A percentile compares a stretch with the other conserved stretches of the same genome.
Evolutionary conservation across 1,284 basidiomycete species (phyloP).

Genomic region (Peniophora sp.): DNA sequence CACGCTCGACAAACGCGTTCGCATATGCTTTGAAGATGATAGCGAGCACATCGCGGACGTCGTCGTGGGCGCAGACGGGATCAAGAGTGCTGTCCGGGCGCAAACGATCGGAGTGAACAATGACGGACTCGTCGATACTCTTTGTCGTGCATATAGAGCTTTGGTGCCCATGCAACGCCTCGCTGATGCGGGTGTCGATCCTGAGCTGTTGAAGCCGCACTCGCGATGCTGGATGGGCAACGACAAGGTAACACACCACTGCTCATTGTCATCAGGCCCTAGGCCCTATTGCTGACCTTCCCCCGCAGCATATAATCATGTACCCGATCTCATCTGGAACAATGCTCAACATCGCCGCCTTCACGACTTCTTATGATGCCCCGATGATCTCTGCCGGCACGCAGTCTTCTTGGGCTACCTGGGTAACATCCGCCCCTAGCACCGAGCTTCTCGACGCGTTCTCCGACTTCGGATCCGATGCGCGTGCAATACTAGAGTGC

Average conservation of each 20-base stretch:
- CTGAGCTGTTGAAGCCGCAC: slow-evolving; percentile 19
- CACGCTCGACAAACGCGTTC: slow-evolving; percentile 16
- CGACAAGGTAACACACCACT: slow-evolving; percentile 36
- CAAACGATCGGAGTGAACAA: slow-evolving; percentile 16
- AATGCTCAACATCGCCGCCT: slow-evolving; percentile 3
- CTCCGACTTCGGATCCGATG: slow-evolving; percentile 9
- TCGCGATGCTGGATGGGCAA: slow-evolving; percentile 31
- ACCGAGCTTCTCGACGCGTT: background rate
- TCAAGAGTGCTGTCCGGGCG: slow-evolving; percentile 33
- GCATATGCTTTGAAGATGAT: slow-evolving; percentile 36
- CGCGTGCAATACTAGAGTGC: slow-evolving; percentile 34
- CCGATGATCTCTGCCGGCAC: background rate
- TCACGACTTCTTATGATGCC: background rate
- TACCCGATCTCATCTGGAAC: slow-evolving; percentile 42
- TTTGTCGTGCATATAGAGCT: slow-evolving; percentile 38
- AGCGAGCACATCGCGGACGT: slow-evolving; percentile 34
- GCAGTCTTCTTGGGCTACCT: background rate
- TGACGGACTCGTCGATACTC: slow-evolving; percentile 23
- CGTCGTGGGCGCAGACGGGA: slow-evolving; percentile 42
- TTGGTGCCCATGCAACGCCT: slow-evolving; percentile 27
- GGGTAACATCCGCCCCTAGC: background rate
- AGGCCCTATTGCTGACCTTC: background rate
- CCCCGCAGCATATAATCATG: slow-evolving; percentile 44
- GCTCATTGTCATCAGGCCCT: too few relatives aligned
- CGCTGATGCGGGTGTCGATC: slow-evolving; percentile 28